Evolutionary conservation across 805 yeast species (phyloP), one percentile per base, ranked within the genome.

Genomic region (Candida tallmaniae): DNA sequence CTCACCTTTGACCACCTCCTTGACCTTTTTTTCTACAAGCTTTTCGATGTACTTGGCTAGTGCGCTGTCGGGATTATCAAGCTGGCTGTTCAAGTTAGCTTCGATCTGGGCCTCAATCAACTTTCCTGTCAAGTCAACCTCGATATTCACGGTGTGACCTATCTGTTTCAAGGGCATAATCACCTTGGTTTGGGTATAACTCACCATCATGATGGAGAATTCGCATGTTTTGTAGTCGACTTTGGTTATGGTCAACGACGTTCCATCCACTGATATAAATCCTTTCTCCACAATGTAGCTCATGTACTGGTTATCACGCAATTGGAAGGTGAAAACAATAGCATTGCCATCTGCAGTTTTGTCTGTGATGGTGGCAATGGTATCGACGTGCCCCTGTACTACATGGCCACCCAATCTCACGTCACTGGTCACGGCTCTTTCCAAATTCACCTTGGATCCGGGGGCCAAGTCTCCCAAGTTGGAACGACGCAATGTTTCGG

Each of bases 361-460:
- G 0, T 60, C 56, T 2, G 72, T 69, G 25, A 90, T 81, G 23
- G 55, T 58, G 2, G 96, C 96, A 23, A 81, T 71, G 0, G 96
- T 85, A 56, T 93, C 99, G 19, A 93, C 87, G 62, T 93, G 99
- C 5, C 98, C 99, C 51, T 93, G 98, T 2, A 93, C 99, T 44
- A 90, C 76, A 58, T 93, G 99, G 1, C 99, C 99, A 16, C 99
- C 99, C 50, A 89, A 77, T 43, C 98, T 69, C 5, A 79, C 85
- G 34, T 84, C 86, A 10, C 78, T 78, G 66, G 79, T 68, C 21
- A 93, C 87, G 0, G 99, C 99, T 39, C 99, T 70, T 58, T 93
- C 99, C 41, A 90, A 66, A 54, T 93, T 90, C 14, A 93, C 96
- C 39, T 68, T 70, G 13, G 73, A 56, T 2, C 86, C 89, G 2